Conservation (phyloP, 257 asterid species). For the Rhazya stricta region DNA sequence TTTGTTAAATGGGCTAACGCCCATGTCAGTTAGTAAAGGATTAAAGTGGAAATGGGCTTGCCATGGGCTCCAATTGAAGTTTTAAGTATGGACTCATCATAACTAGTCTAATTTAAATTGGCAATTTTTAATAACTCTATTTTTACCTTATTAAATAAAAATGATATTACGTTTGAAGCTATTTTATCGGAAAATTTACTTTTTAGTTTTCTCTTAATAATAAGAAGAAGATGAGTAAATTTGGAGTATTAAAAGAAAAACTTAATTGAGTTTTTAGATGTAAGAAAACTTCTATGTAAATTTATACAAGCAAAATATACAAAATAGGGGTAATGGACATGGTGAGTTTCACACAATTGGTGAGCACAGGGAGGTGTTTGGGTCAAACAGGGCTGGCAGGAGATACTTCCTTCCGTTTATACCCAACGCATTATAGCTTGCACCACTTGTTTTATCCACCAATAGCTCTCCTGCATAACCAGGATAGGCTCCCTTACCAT, state of each 20-base stretch:
- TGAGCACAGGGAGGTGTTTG: slow-evolving; percentile 10
- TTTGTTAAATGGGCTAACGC: not conserved
- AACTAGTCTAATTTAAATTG: too few relatives aligned
- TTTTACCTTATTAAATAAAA: too few relatives aligned
- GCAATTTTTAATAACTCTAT: too few relatives aligned
- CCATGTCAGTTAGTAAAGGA: too few relatives aligned
- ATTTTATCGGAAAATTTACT: too few relatives aligned
- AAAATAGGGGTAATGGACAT: not conserved
- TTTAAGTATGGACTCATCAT: too few relatives aligned
- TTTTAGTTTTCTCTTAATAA: too few relatives aligned
- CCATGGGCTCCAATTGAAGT: too few relatives aligned
- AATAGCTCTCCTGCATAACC: slow-evolving; percentile 21
- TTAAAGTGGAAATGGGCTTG: not conserved
- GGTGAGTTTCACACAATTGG: slow-evolving; percentile 1
- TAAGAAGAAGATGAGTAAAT: too few relatives aligned
- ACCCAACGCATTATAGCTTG: slow-evolving; percentile 32
- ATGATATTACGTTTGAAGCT: too few relatives aligned
- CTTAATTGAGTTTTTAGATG: not conserved
- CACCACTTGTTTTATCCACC: slow-evolving; percentile 17
- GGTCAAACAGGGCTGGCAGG: slow-evolving; percentile 28
- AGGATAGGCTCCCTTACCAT: slow-evolving; percentile 24
- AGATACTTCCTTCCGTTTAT: slow-evolving; percentile 28
- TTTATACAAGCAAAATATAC: not conserved
- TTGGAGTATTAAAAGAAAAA: too few relatives aligned
- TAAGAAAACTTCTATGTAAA: not conserved